Conservation (phyloP, 2,329 filamentous ascomycete species). For the Piedraia hortae region DNA sequence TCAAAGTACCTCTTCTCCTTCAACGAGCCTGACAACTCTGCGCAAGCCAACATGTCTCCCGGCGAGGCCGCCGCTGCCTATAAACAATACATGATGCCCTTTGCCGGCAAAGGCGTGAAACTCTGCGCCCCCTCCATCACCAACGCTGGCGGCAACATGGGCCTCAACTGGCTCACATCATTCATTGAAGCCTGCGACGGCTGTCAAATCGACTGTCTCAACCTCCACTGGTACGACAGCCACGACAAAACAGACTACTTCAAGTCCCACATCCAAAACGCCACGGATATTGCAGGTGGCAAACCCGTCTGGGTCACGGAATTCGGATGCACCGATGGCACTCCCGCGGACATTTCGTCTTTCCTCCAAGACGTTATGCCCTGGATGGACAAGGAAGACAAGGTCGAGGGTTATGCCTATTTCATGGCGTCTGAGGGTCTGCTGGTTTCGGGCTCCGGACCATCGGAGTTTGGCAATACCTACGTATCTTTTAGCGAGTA, state of each 20-base stretch:
- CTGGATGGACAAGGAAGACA: conserved; percentile 17
- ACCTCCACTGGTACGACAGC: conserved; percentile 35
- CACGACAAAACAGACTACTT: conserved; percentile 21
- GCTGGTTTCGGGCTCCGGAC: conserved; percentile 11
- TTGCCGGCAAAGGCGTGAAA: conserved; percentile 20
- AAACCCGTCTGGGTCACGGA: conserved; percentile 34
- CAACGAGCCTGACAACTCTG: conserved; percentile 40
- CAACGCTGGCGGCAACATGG: conserved; percentile 25
- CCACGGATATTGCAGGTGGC: conserved; percentile 13
- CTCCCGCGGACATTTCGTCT: conserved; percentile 15
- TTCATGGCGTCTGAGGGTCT: conserved; percentile 13
- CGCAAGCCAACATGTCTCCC: conserved; percentile 32
- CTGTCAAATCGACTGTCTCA: conserved; percentile 32
- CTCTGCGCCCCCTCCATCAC: conserved; percentile 34
- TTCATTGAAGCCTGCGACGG: conserved; percentile 26
- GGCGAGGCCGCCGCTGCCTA: conserved; percentile 24
- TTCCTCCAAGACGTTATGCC: conserved; percentile 25
- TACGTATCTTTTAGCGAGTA: conserved; percentile 6
- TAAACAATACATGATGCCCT: conserved; percentile 28
- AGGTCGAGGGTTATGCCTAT: conserved; percentile 13
- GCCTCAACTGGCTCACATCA: conserved; percentile 27
- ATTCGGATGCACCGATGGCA: conserved; percentile 26
- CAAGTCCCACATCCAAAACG: conserved; percentile 24
- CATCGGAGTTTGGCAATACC: conserved; percentile 8
- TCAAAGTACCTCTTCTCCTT: conserved; percentile 33